Percentiles rank a stretch among this genome's conserved stretches.
Conservation (phyloP, 352 stramenopile genomes). For the Thalassiosira gravida region DNA sequence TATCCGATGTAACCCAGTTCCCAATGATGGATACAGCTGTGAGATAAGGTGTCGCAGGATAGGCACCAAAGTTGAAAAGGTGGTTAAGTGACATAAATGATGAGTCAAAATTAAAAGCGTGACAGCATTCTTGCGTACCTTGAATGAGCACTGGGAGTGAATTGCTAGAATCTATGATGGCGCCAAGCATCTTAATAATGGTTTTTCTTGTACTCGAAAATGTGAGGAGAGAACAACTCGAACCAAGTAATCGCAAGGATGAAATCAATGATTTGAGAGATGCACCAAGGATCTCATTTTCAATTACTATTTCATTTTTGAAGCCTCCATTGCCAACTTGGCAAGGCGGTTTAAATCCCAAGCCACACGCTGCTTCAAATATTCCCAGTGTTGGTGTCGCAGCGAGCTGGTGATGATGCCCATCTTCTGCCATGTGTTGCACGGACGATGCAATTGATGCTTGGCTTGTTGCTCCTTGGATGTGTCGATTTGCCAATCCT, state of each 20-base stretch:
- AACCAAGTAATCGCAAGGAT: conserved; percentile 65
- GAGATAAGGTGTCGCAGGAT: too few species aligned
- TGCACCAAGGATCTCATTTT: conserved; percentile 27
- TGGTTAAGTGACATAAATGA: too few species aligned
- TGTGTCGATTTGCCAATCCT: conserved; percentile 62
- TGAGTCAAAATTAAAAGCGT: too few species aligned
- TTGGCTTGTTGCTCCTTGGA: conserved; percentile 52
- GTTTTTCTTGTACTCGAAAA: conserved; percentile 74
- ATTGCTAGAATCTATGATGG: conserved; percentile 76
- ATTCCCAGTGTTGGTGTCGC: conserved; percentile 78
- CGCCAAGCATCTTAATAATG: conserved; percentile 69
- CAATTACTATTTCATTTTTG: conserved; percentile 37
- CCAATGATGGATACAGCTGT: conserved; percentile 67
- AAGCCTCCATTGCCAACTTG: conserved; percentile 19
- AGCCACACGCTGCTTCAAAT: conserved; percentile 62
- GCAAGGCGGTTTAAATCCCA: conserved; percentile 44
- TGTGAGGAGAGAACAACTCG: conserved; percentile 53
- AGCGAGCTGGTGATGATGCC: conserved; percentile 53
- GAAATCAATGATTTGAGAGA: conserved; percentile 46
- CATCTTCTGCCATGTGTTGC: conserved; percentile 52
- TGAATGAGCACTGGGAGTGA: conserved; percentile 74
- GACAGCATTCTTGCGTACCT: neutral
- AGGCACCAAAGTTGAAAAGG: too few species aligned
- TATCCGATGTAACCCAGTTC: conserved; percentile 63
- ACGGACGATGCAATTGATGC: conserved; percentile 47